Evolutionary conservation across 768 basidiomycete species (phyloP).

Genomic region (Hortiboletus flavorubellus): DNA sequence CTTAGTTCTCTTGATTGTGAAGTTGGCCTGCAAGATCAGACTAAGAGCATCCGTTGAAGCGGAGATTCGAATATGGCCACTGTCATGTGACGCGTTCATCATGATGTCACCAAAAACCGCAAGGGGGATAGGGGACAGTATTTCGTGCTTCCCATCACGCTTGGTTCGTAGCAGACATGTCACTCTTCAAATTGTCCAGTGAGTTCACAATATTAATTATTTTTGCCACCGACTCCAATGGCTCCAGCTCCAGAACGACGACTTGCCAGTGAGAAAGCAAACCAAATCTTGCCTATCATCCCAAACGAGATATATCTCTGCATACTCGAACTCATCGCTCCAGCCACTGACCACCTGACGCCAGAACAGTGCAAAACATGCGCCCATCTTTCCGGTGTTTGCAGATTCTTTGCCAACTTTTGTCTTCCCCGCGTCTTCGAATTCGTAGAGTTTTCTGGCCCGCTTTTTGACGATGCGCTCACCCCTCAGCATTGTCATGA

Average conservation of each 20-base stretch:
- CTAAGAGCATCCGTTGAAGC: no score
- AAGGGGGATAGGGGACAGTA: no score
- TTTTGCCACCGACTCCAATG: background rate
- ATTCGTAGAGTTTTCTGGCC: conserved; percentile 18
- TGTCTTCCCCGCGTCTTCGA: conserved; percentile 41
- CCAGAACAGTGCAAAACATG: conserved; percentile 11
- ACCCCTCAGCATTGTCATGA: background rate
- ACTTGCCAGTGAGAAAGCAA: background rate
- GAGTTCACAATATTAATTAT: background rate
- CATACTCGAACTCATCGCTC: conserved; percentile 37
- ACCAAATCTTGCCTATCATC: conserved; percentile 25
- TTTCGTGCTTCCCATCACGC: no score
- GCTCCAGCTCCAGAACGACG: conserved; percentile 28
- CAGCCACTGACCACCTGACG: conserved; percentile 9
- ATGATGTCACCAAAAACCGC: no score
- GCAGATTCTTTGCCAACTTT: conserved; percentile 40
- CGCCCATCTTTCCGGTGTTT: conserved; percentile 37
- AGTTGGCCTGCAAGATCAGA: no score
- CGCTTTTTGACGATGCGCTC: no score
- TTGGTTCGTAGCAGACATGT: background rate
- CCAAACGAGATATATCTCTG: conserved; percentile 44
- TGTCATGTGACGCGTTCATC: no score
- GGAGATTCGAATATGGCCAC: no score
- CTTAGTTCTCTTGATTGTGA: no score
- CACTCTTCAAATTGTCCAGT: conserved; percentile 6